Percentiles rank a stretch among this genome's conserved stretches.
These are phyloP conservation scores for Globisporangium nodosum DNA, from an alignment of 352 stramenopile genomes.

Conservation along the genomic window DNA sequence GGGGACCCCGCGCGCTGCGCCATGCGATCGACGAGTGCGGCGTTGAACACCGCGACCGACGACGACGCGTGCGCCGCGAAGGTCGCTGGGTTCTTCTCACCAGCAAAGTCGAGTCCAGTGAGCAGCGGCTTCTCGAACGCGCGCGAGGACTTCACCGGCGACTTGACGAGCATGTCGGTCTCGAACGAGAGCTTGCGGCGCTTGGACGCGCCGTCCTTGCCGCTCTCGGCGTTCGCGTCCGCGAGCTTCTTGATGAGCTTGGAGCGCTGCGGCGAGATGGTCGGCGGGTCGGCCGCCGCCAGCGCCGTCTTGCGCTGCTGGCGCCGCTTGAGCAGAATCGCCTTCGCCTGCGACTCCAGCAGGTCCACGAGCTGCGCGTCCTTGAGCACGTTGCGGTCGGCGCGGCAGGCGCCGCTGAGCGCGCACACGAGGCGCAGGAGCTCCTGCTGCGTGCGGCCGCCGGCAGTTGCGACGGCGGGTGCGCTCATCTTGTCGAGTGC, in stretches of 20 bases:
- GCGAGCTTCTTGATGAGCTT: conserved; percentile 34
- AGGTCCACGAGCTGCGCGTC: conserved; percentile 59
- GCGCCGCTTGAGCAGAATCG: conserved; percentile 43
- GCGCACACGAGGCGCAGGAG: conserved; percentile 43
- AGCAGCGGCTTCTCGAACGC: conserved; percentile 2
- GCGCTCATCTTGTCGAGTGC: background rate
- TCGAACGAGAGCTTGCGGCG: conserved; percentile 40
- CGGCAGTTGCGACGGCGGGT: too few relatives aligned
- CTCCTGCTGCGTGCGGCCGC: conserved; percentile 19
- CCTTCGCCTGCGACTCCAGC: conserved; percentile 45
- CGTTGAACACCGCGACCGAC: conserved; percentile 10
- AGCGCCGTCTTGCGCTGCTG: conserved; percentile 9
- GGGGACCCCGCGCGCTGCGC: conserved; percentile 5
- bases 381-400: conserved; percentile 61
- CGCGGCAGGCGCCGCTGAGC: conserved; percentile 51
- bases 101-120: too few relatives aligned
- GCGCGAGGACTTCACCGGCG: conserved; percentile 9
- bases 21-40: conserved; percentile 7
- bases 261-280: conserved; percentile 17
- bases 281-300: conserved; percentile 7
- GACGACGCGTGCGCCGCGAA: background rate
- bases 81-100: conserved; percentile 1
- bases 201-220: conserved; percentile 23
- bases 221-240: conserved; percentile 7
- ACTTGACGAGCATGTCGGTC: conserved; percentile 2